phyloP scores from a whole-genome alignment of 495 filamentous ascomycete species.

The Talaromyces thailandensis region DNA sequence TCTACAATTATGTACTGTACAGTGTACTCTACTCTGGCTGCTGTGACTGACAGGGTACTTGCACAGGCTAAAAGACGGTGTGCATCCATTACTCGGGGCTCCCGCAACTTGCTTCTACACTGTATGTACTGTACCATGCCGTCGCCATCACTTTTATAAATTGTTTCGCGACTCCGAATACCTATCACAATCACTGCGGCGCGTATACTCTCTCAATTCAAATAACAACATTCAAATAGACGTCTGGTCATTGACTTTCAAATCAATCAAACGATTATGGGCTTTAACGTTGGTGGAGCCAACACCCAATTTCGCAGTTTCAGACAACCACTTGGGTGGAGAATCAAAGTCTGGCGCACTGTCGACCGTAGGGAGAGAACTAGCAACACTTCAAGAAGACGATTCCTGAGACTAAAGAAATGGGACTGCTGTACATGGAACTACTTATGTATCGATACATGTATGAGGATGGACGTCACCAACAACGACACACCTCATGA shows the following conservation, averaged over 20 bases:
- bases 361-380: not conserved
- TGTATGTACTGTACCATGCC: not conserved
- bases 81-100: not conserved
- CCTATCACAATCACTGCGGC: not conserved
- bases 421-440: not conserved
- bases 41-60: not conserved
- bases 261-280: not conserved
- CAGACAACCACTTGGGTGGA: not conserved
- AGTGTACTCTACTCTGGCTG: not conserved
- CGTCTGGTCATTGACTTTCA: not conserved
- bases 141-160: not conserved
- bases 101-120: not conserved
- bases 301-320: not conserved
- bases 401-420: not conserved
- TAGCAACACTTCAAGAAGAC: not conserved
- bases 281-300: not conserved
- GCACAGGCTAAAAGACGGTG: constrained; percentile 1
- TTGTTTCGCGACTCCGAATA: not conserved
- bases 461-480: not conserved
- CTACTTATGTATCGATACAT: not conserved
- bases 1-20: no score
- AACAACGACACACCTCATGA: not conserved
- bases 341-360: not conserved
- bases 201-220: not conserved
- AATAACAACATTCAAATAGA: not conserved